Evolutionary conservation across 208 protist species (phyloP), one percentile per base, ranked within the genome.

Genomic region (Acanthamoeba lenticulata): DNA sequence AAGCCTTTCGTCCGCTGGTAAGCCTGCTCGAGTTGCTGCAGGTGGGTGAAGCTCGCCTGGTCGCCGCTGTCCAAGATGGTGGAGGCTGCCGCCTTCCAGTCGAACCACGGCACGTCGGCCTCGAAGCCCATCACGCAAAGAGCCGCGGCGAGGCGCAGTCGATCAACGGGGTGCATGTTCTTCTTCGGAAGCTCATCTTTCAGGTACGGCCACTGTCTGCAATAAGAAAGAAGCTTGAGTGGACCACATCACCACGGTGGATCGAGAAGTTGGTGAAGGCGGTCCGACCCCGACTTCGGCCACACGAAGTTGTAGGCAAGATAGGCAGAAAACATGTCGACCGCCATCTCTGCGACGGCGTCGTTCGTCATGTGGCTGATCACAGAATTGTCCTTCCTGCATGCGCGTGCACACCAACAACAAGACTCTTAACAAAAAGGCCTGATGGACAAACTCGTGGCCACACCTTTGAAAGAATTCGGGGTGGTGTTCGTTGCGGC

Each of bases 401-500:
- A n/a, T n/a, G n/a, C n/a, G n/a, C n/a, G n/a, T 45, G 29, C 62
- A 77, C 11, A 44, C 19, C 2, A 77, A 11, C n/a, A 40, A 21
- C 3, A 40, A 74, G 34, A 42, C 2, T 32, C 13, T 65, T n/a
- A n/a, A n/a, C n/a, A n/a, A n/a, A n/a, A n/a, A n/a, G n/a, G 21
- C 52, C 15, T 60, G 11, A 21, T 60, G 52, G 52, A 27, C 15
- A 27, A 60, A 60, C 15, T 60, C 21, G 32, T 29, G 62, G 34
- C 6, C 27, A 81, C 62, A 38, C 34, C 60, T 34, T 36, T 9
- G 60, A 40, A 86, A 86, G 77, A 34, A 38, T 42, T 86, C 77
- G 45, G 77, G 77, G 77, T 86, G 77, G 40, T 86, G 77, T 7
- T 86, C 77, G 77, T 86, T 86, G 77, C 38, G 45, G 17, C 42